Percentiles rank a stretch among this genome's conserved stretches.
phyloP scores from a whole-genome alignment of 352 stramenopile species.

The Globisporangium ultimum region DNA sequence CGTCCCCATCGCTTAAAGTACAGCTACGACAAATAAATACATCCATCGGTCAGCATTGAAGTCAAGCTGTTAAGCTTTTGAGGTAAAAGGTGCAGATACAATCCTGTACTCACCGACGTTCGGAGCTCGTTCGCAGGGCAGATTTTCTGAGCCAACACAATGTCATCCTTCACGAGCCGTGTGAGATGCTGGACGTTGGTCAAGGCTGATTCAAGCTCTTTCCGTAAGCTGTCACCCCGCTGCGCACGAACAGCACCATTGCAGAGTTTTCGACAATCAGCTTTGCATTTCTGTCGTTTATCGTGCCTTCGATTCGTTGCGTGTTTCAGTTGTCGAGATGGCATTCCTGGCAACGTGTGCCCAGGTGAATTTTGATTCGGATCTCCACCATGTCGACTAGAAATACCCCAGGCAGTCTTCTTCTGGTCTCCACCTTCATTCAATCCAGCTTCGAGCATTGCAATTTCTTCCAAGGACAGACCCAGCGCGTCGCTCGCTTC shows the following conservation, averaged over 20 bases:
- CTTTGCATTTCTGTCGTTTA: background rate
- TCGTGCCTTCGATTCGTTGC: background rate
- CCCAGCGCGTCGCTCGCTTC: conserved; percentile 64
- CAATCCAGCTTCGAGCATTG: conserved; percentile 53
- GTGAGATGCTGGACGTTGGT: conserved; percentile 66
- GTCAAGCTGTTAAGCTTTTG: no score
- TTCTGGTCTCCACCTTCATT: conserved; percentile 13
- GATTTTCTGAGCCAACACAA: conserved; percentile 65
- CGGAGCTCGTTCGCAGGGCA: conserved; percentile 57
- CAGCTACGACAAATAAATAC: conserved; percentile 22
- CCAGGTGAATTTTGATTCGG: background rate
- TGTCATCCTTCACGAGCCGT: conserved; percentile 68
- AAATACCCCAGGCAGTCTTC: background rate
- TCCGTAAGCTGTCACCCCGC: conserved; percentile 29
- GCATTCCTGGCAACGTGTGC: conserved; percentile 7
- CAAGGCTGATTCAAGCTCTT: conserved; percentile 55
- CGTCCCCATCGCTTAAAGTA: conserved; percentile 81
- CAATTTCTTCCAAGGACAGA: conserved; percentile 64
- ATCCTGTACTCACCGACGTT: conserved; percentile 31
- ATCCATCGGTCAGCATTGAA: background rate
- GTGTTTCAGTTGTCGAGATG: background rate
- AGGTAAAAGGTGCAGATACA: background rate
- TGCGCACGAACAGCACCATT: background rate
- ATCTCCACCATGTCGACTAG: background rate
- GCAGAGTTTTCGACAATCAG: background rate